Base-by-base conservation (phyloP, 441 rosid species). In the Euphorbia corollata region DNA sequence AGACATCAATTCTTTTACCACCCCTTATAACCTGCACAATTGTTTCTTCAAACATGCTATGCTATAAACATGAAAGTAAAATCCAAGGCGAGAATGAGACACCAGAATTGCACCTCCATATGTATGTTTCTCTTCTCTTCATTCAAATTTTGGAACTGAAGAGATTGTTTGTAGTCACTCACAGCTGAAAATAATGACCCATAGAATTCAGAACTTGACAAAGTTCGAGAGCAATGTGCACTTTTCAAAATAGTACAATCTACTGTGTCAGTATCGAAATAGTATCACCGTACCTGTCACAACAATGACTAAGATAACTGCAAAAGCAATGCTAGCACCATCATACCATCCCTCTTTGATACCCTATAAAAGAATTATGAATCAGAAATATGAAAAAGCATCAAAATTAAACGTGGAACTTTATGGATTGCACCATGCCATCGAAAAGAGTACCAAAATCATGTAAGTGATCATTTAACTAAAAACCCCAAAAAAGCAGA, bases 281-380 rank as follows among this genome's bases (percentile, higher is more conserved):
- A 9, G 36, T 8, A 63, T 19, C 34, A 59, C 65, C 61, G 72
- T 81, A 93, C 99, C 99, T 78, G 99, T 93, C 73, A 93, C 99
- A 71, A 87, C 84, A 76, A 93, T 86, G 78, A 94, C 96, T 64
- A 94, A 88, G 63, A 87, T 71, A 75, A 94, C 99, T 20, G 99
- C 99, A 78, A 94, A 89, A 70, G 94, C 96, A 80, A 91, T 94
- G 87, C 99, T 94, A 68, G 86, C 88, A n/a, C 99, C 99, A 82
- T 94, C 99, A 67, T 91, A 91, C 99, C 99, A 91, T 69, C 99
- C 99, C 77, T 88, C 84, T 83, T 88, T 61, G 36, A 85, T 85
- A 72, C 99, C 99, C 99, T 94, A 67, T 61, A 76, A 36, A 23
- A 75, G 43, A 66, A 41, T 53, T 20, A 43, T 11, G 12, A 48